phyloP scores from a whole-genome alignment of 805 yeast species.

The Lachancea mirantina region DNA sequence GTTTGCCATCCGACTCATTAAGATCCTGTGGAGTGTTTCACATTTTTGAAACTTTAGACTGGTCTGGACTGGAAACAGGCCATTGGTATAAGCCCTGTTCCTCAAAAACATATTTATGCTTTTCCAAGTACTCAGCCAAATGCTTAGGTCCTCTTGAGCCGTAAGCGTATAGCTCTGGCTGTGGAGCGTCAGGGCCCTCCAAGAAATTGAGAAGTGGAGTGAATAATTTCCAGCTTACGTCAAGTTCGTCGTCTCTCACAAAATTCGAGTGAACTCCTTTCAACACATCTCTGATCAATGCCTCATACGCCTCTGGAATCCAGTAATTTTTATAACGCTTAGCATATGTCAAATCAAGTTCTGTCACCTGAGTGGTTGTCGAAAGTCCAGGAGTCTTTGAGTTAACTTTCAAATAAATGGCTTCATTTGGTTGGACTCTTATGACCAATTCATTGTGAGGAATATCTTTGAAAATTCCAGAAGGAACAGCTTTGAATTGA shows the following conservation, averaged over 20 bases:
- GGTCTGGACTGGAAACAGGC: constrained; percentile 68
- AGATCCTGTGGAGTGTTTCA: constrained; percentile 1
- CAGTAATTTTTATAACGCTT: constrained; percentile 78
- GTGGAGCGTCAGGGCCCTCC: constrained; percentile 64
- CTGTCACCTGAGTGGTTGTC: constrained; percentile 75
- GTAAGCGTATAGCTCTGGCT: constrained; percentile 66
- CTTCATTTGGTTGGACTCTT: constrained; percentile 91
- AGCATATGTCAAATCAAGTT: constrained; percentile 81
- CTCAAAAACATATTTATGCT: constrained; percentile 68
- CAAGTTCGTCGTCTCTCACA: constrained; percentile 96
- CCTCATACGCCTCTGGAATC: constrained; percentile 98
- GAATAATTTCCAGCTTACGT: constrained; percentile 85
- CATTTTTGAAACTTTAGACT: constrained; percentile 4
- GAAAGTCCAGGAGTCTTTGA: constrained; percentile 90
- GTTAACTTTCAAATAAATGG: constrained; percentile 88
- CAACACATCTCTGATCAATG: constrained; percentile 83
- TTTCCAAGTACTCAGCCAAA: constrained; percentile 51
- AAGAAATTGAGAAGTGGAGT: constrained; percentile 81
- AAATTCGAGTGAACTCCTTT: constrained; percentile 94
- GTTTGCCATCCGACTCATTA: no score
- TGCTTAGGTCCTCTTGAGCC: constrained; percentile 85
- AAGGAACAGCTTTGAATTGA: constrained; percentile 81
- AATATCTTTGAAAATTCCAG: constrained; percentile 72
- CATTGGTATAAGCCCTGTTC: constrained; percentile 69
- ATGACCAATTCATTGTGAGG: constrained; percentile 90